Evolutionary conservation across 2,329 filamentous ascomycete species (phyloP), one percentile per base, ranked within the genome.

Genomic region (Pyrenochaeta sp.): DNA sequence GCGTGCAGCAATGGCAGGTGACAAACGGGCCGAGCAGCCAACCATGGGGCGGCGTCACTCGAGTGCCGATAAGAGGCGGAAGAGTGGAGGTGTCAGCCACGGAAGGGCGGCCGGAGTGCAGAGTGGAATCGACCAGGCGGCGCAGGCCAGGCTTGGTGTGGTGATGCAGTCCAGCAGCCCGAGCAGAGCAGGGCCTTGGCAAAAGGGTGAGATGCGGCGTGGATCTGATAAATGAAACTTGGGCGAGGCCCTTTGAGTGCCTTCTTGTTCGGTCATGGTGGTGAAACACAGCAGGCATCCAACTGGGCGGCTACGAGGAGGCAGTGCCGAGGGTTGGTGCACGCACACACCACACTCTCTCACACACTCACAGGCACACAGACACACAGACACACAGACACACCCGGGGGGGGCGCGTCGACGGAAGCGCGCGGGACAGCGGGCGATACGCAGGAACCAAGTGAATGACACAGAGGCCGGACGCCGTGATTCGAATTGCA

Each of bases 361-460:
- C 30, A 7, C 30, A 32, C 7, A 14, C 30, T 32, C 30, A 14
- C n/a, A n/a, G n/a, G n/a, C n/a, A n/a, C n/a, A n/a, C n/a, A n/a
- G n/a, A n/a, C n/a, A n/a, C n/a, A n/a, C n/a, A n/a, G n/a, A n/a
- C n/a, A n/a, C n/a, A n/a, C n/a, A n/a, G n/a, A n/a, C n/a, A n/a
- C n/a, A n/a, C n/a, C n/a, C n/a, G n/a, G n/a, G n/a, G 23, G 17
- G n/a, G 36, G 27, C 54, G 48, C 49, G 45, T 49, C 18, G 44
- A n/a, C 49, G 58, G 47, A 63, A 61, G 63, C 63, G 61, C 63
- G 62, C 63, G 65, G 64, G 58, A 58, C 45, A 32, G 36, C 52
- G 58, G 64, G 64, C 64, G 64, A 66, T 65, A 68, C 63, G 63
- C 61, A 65, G 60, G 51, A 53, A 59, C 50, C 15, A 27, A 17